A percentile compares a stretch with the other conserved stretches of the same genome.
Evolutionary conservation across 148 eudicot species (phyloP).

Genomic region (Talinum fruticosum): DNA sequence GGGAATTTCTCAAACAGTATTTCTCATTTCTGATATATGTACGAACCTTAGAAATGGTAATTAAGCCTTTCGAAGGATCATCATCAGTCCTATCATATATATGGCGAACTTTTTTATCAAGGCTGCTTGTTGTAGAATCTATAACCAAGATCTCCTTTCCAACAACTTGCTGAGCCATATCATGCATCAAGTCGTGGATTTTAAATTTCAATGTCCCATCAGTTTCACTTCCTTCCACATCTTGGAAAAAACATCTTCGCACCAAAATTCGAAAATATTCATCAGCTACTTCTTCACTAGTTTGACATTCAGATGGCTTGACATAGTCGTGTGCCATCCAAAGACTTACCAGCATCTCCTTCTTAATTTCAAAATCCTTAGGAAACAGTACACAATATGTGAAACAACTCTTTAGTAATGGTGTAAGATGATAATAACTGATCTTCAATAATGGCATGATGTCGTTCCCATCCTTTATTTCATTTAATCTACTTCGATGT

Average conservation of each 20-base stretch:
- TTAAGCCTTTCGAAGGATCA: background rate
- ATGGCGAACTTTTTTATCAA: constrained; percentile 6
- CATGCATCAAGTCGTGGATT: constrained; percentile 22
- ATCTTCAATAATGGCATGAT: constrained; percentile 23
- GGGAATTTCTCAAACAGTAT: too few species aligned
- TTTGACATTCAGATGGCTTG: background rate
- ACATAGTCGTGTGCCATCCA: constrained; percentile 29
- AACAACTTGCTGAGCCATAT: constrained; percentile 14
- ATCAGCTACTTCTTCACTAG: constrained; percentile 16
- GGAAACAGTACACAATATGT: constrained; percentile 19
- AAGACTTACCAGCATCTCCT: background rate
- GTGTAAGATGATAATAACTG: constrained; percentile 20
- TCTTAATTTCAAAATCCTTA: background rate
- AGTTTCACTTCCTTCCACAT: background rate
- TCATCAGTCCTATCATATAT: background rate
- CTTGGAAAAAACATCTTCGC: constrained; percentile 30
- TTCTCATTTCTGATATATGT: background rate
- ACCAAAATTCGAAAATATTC: constrained; percentile 16
- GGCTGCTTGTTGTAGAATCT: background rate
- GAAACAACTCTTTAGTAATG: constrained; percentile 21
- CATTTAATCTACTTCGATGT: constrained; percentile 2
- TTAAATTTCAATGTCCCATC: background rate
- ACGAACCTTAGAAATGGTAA: background rate
- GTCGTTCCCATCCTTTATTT: background rate
- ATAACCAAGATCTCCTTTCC: constrained; percentile 1